phyloP scores from a whole-genome alignment of 208 protist genomes.

The Polymyxa betae region DNA sequence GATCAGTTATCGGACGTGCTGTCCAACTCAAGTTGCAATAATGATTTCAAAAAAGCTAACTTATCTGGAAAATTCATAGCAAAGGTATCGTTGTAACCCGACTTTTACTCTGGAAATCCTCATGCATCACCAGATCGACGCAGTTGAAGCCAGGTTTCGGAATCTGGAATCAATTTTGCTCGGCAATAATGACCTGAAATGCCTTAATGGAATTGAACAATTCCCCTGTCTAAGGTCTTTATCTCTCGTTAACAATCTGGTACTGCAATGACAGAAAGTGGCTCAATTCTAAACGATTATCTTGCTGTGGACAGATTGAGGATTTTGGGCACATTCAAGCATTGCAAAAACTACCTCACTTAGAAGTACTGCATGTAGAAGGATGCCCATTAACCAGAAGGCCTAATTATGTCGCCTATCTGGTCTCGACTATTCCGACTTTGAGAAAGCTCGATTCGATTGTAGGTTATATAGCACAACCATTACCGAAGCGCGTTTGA shows the following conservation, averaged over 20 bases:
- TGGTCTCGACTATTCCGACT: background rate
- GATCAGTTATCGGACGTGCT: no score
- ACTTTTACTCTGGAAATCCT: background rate
- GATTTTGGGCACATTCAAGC: background rate
- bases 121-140: background rate
- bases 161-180: background rate
- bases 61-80: no score
- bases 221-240: background rate
- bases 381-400: background rate
- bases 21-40: no score
- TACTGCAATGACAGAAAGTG: background rate
- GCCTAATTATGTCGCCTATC: background rate
- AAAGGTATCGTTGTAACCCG: no score
- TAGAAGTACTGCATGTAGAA: background rate
- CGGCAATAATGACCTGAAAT: conserved; percentile 1
- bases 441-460: conserved; percentile 9
- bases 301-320: background rate
- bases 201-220: conserved; percentile 1
- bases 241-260: conserved; percentile 33
- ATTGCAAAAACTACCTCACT: background rate
- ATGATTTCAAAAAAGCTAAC: no score
- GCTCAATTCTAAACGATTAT: background rate
- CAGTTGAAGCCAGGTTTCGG: background rate
- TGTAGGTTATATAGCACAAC: background rate
- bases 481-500: background rate